Evolutionary conservation across 2,329 filamentous ascomycete species (phyloP).

Genomic region (Aureobasidium sp.): DNA sequence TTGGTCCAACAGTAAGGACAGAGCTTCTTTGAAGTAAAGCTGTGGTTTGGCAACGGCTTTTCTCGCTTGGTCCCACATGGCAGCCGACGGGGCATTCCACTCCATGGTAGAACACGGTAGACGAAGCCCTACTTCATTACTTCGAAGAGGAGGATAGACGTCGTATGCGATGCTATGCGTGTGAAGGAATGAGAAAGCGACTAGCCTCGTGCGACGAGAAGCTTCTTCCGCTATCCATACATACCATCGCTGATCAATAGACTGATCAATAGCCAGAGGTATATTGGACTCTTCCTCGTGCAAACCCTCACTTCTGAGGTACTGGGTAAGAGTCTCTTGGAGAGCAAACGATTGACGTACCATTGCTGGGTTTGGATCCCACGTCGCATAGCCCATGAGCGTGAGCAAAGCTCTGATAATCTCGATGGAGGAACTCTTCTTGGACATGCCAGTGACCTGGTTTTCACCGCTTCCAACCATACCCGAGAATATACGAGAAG

Average conservation of each 20-base stretch:
- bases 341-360: constrained; percentile 52
- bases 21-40: constrained; percentile 7
- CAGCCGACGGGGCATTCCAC: constrained; percentile 48
- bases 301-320: constrained; percentile 49
- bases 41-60: constrained; percentile 2
- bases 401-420: constrained; percentile 59
- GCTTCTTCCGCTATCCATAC: constrained; percentile 49
- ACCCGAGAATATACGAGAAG: not conserved
- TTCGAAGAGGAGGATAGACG: constrained; percentile 48
- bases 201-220: constrained; percentile 48
- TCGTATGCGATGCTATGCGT: constrained; percentile 57
- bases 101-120: constrained; percentile 49
- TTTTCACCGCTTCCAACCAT: not conserved
- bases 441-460: not conserved
- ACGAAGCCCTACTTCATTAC: not conserved
- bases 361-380: constrained; percentile 52
- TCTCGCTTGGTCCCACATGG: constrained; percentile 36
- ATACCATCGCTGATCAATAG: constrained; percentile 21
- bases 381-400: constrained; percentile 54
- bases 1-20: not conserved
- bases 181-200: constrained; percentile 53
- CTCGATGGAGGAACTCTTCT: constrained; percentile 42
- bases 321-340: constrained; percentile 49
- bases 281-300: not conserved
- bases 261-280: not conserved